Evolutionary conservation across 73 alveolate genomes (phyloP).

Genomic region (Blepharisma japonicum): DNA sequence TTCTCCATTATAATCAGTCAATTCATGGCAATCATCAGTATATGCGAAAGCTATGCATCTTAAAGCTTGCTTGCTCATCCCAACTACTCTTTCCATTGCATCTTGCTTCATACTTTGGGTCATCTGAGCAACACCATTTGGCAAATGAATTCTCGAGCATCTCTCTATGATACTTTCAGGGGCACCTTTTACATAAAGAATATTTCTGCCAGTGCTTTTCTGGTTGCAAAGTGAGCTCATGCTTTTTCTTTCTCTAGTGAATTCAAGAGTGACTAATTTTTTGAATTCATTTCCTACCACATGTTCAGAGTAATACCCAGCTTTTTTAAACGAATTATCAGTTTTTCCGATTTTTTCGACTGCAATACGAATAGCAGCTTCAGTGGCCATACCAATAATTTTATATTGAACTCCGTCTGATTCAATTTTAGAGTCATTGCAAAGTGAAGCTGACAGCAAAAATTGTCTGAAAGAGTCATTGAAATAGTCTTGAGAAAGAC

Average conservation of each 20-base stretch:
- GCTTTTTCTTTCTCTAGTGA: slow-evolving; percentile 95
- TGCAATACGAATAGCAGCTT: slow-evolving; percentile 86
- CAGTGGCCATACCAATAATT: slow-evolving; percentile 80
- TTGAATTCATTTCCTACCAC: slow-evolving; percentile 30
- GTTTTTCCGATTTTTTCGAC: slow-evolving; percentile 86
- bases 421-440: slow-evolving; percentile 53
- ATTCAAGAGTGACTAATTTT: slow-evolving; percentile 80
- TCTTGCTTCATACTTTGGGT: slow-evolving; percentile 24
- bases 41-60: slow-evolving; percentile 62
- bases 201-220: slow-evolving; percentile 66
- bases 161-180: slow-evolving; percentile 50
- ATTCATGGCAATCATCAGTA: slow-evolving; percentile 39
- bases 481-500: slow-evolving; percentile 37
- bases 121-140: slow-evolving; percentile 58
- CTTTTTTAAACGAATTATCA: slow-evolving; percentile 42
- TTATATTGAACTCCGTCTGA: slow-evolving; percentile 39
- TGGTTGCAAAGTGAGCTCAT: slow-evolving; percentile 84
- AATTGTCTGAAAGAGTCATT: slow-evolving; percentile 37
- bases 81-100: slow-evolving; percentile 10
- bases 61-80: slow-evolving; percentile 33
- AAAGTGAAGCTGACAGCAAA: slow-evolving; percentile 48
- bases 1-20: slow-evolving; percentile 62
- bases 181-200: slow-evolving; percentile 67
- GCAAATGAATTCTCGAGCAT: slow-evolving; percentile 46
- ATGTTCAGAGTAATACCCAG: slow-evolving; percentile 37